Conservation (phyloP, 1,284 basidiomycete genomes). For the Schizophyllum commune region DNA sequence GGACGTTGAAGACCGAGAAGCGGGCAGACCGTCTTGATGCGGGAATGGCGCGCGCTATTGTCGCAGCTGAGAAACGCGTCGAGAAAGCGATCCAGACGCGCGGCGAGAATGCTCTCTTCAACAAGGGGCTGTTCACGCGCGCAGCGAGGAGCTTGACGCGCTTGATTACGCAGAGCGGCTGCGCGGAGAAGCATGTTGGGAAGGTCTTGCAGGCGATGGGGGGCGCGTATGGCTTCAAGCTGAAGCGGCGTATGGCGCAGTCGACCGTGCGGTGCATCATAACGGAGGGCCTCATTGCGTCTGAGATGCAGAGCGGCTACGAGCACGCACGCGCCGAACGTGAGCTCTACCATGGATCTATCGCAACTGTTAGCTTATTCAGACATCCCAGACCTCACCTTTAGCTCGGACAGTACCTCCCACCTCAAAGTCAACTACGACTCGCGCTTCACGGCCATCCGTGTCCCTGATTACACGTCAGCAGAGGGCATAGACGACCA, state of each 20-base stretch:
- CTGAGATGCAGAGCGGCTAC: not conserved
- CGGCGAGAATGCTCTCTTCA: not conserved
- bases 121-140: no score
- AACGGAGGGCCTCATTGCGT: conserved; percentile 1
- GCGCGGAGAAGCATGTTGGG: conserved; percentile 7
- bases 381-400: not conserved
- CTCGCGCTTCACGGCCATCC: not conserved
- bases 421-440: not conserved
- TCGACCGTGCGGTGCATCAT: not conserved
- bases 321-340: not conserved
- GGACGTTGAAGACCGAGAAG: no score
- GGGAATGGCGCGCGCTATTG: no score
- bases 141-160: conserved; percentile 1
- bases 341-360: not conserved
- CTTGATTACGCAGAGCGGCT: conserved; percentile 3
- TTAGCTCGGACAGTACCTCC: not conserved
- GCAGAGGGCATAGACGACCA: not conserved
- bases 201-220: conserved; percentile 1
- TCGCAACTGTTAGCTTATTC: not conserved
- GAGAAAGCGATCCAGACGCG: no score
- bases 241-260: not conserved
- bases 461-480: not conserved
- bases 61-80: no score
- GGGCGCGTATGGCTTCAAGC: not conserved
- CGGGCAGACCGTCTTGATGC: no score